Evolutionary conservation across 352 stramenopile genomes (phyloP), one percentile per base, ranked within the genome.

Genomic region (Phytophthora pseudosyringae): DNA sequence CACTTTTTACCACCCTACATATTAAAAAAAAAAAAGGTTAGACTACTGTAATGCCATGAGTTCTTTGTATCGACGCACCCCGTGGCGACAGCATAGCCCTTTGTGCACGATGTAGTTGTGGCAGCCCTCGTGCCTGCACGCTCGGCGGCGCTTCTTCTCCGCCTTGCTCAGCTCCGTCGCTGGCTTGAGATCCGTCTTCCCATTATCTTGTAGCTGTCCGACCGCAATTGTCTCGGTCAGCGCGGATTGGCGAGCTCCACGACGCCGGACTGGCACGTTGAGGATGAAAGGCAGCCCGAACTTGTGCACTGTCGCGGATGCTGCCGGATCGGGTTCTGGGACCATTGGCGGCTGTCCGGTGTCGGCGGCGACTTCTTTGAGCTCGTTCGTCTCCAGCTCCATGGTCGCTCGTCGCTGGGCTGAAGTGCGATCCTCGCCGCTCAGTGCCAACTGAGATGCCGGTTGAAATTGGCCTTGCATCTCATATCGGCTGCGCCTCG

Each of bases 1-100:
- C 78, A 88, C 25, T 76, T 69, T 69, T 88, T 88, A 33, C 78
- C 78, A 1, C 78, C 78, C 78, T 86, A 50, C 21, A 32, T 29
- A 15, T 12, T 5, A 26, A 15, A 43, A 48, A 10, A 9, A 25
- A 16, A 28, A 48, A 48, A 48, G 31, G 16, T 21, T 21, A 21
- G n/a, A n/a, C n/a, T n/a, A n/a, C n/a, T n/a, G n/a, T n/a, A 21
- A 21, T 21, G 21, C 21, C 21, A 21, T 21, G 21, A 21, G 21
- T 21, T 21, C 21, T 21, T 21, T 21, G 31, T 48, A 6, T 48
- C 26, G 9, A 69, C 61, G 41, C 50, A 73, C 64, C 31, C 64
- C 64, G 33, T 85, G 76, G 43, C 73, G 73, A 29, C 78, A 85
- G 45, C 76, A 85, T 3, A 80, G 71, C 2, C 75, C 73, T 28